Conservation (phyloP, 441 rosid genomes). For the Euphorbia celastroides region DNA sequence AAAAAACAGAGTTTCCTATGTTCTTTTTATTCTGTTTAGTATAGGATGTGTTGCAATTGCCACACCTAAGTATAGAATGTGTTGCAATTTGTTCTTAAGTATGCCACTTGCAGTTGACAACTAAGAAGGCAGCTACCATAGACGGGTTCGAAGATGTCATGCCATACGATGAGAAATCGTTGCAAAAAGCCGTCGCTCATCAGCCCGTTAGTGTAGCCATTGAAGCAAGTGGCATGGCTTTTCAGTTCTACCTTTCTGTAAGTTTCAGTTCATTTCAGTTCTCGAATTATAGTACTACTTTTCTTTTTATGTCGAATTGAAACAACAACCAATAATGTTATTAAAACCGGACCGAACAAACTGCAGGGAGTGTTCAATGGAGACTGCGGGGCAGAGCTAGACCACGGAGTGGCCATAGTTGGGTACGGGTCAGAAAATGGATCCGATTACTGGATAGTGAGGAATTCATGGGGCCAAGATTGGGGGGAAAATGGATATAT, state of each 20-base stretch:
- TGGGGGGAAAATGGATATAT: slow-evolving; percentile 82
- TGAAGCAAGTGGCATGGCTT: slow-evolving; percentile 74
- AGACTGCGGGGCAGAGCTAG: slow-evolving; percentile 51
- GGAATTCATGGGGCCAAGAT: slow-evolving; percentile 73
- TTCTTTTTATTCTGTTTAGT: too few relatives aligned
- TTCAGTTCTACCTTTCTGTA: slow-evolving; percentile 72
- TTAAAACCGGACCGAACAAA: neutral
- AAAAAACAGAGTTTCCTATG: too few relatives aligned
- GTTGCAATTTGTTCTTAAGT: neutral
- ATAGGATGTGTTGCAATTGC: too few relatives aligned
- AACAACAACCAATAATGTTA: too few relatives aligned
- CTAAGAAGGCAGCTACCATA: slow-evolving; percentile 58
- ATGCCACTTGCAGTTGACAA: slow-evolving; percentile 35
- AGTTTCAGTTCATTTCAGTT: neutral
- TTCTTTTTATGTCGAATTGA: too few relatives aligned
- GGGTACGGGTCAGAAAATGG: slow-evolving; percentile 67
- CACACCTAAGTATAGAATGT: too few relatives aligned
- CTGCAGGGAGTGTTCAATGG: slow-evolving; percentile 70
- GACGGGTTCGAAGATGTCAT: slow-evolving; percentile 74
- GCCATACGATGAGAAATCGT: slow-evolving; percentile 41
- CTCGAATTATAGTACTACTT: too few relatives aligned
- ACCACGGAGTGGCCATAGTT: slow-evolving; percentile 65
- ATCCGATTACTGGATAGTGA: slow-evolving; percentile 75
- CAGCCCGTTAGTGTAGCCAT: slow-evolving; percentile 84
- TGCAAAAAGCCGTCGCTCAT: slow-evolving; percentile 63